Evolutionary conservation across 2,329 filamentous ascomycete genomes (phyloP).

Genomic region (Fusarium graminum): DNA sequence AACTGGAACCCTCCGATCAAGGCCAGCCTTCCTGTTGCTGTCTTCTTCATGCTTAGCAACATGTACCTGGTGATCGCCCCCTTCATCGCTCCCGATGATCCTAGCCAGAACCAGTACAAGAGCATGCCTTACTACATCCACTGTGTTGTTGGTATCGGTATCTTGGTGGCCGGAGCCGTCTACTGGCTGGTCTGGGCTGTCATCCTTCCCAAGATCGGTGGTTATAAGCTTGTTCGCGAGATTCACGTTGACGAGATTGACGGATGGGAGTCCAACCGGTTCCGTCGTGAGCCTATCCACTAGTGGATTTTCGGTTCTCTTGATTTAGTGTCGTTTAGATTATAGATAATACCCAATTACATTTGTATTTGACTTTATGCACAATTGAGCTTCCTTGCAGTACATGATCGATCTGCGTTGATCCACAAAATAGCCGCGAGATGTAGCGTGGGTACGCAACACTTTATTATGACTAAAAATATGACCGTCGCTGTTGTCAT

Average conservation of each 20-base stretch:
- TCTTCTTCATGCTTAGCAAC: slow-evolving; percentile 73
- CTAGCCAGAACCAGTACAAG: slow-evolving; percentile 65
- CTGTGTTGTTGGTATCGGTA: slow-evolving; percentile 68
- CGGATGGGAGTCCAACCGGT: slow-evolving; percentile 72
- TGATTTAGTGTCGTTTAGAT: slow-evolving; percentile 12
- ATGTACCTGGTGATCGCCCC: slow-evolving; percentile 71
- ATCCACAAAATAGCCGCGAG: not conserved
- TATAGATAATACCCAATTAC: slow-evolving; percentile 31
- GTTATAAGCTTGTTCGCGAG: slow-evolving; percentile 69
- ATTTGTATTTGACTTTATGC: not conserved
- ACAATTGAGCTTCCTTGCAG: not conserved
- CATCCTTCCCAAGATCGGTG: slow-evolving; percentile 64
- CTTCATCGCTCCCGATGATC: slow-evolving; percentile 65
- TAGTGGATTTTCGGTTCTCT: slow-evolving; percentile 8
- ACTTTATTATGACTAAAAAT: not conserved
- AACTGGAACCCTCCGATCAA: slow-evolving; percentile 68
- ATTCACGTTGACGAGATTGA: slow-evolving; percentile 67
- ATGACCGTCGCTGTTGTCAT: not conserved
- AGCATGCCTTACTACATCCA: slow-evolving; percentile 69
- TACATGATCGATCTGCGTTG: not conserved
- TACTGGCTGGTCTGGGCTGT: slow-evolving; percentile 70
- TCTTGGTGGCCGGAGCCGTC: slow-evolving; percentile 64
- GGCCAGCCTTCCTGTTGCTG: slow-evolving; percentile 65
- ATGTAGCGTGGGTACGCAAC: not conserved
- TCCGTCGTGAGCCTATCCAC: slow-evolving; percentile 59